Conservation (phyloP, 768 basidiomycete species). For the Suillus paluster region DNA sequence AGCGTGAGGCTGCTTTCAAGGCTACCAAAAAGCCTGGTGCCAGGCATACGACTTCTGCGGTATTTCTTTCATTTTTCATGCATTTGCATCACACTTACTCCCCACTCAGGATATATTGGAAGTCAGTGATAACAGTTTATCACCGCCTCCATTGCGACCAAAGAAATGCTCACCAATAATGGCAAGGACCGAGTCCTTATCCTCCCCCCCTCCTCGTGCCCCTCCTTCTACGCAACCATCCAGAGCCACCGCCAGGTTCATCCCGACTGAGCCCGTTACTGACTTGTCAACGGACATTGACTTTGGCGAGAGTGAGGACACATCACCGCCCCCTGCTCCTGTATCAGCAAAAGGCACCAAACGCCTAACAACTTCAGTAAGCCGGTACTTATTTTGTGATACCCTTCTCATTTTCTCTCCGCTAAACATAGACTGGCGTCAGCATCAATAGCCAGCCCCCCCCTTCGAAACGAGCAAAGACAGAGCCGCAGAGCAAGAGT, state of each 20-base stretch:
- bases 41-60: neutral
- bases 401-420: too few relatives aligned
- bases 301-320: neutral
- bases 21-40: neutral
- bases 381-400: too few relatives aligned
- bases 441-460: too few relatives aligned
- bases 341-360: neutral
- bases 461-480: too few relatives aligned
- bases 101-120: neutral
- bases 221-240: neutral
- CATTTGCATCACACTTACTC: neutral
- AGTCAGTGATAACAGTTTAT: neutral
- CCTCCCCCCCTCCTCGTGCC: too few relatives aligned
- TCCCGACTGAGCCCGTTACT: neutral
- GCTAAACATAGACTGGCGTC: too few relatives aligned
- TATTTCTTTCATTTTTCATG: neutral
- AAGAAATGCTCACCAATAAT: too few relatives aligned
- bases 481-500: too few relatives aligned
- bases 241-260: neutral
- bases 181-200: too few relatives aligned
- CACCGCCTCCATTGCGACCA: too few relatives aligned
- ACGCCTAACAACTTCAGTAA: constrained; percentile 6
- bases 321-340: neutral
- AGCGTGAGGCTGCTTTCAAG: neutral
- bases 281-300: neutral